Evolutionary conservation across 768 basidiomycete species (phyloP).

Genomic region (Kwoniella botswanensis): DNA sequence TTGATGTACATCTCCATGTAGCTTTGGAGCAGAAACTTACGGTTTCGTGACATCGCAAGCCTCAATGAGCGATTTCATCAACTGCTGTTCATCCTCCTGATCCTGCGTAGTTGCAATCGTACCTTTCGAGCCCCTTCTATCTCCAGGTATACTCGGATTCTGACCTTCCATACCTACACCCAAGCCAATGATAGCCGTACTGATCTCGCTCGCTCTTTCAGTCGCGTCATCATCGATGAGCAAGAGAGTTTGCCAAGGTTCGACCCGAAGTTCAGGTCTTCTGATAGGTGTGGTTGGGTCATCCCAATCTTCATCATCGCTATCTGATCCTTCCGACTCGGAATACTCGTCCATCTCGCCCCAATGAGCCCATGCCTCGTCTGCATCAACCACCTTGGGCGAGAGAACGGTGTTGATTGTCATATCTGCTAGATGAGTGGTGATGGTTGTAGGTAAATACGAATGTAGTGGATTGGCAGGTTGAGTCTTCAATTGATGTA

Average conservation of each 20-base stretch:
- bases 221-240: constrained; percentile 67
- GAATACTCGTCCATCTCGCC: constrained; percentile 46
- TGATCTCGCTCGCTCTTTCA: constrained; percentile 65
- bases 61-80: constrained; percentile 47
- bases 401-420: constrained; percentile 86
- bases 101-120: constrained; percentile 24
- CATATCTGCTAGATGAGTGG: constrained; percentile 76
- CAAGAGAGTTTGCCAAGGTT: constrained; percentile 91
- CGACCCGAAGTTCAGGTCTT: constrained; percentile 68
- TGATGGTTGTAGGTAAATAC: constrained; percentile 68
- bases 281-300: constrained; percentile 19
- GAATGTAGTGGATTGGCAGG: constrained; percentile 49
- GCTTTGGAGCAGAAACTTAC: constrained; percentile 29
- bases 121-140: constrained; percentile 19
- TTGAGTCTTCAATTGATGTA: constrained; percentile 63
- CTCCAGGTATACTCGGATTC: constrained; percentile 10
- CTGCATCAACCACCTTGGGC: constrained; percentile 65
- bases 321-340: constrained; percentile 25
- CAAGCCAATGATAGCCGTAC: constrained; percentile 38
- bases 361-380: constrained; percentile 54
- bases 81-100: constrained; percentile 58
- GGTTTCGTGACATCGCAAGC: constrained; percentile 53
- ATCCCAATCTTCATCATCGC: constrained; percentile 35
- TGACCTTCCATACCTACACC: constrained; percentile 29
- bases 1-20: too few species aligned